These are phyloP conservation scores for Cylindricascospora bacillispora DNA, from an alignment of 1,139 yeast genomes.

Conservation along the genomic window DNA sequence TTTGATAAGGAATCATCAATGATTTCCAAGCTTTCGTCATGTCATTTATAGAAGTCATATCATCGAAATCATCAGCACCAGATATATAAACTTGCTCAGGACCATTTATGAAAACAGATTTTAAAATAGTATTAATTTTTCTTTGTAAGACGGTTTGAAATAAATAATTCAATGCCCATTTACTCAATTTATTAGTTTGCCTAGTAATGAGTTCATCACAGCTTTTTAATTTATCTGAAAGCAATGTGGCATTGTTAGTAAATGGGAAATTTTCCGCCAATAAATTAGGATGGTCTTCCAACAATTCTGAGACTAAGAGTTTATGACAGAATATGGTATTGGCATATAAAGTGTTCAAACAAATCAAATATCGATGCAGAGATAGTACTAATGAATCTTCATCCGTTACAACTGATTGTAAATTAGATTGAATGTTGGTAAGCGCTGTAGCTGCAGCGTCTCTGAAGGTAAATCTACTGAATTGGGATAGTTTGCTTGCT, in stretches of 20 bases:
- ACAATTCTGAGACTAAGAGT: conserved; percentile 19
- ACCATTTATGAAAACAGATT: conserved; percentile 12
- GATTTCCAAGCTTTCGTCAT: conserved; percentile 55
- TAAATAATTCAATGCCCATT: conserved; percentile 20
- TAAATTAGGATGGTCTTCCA: conserved; percentile 23
- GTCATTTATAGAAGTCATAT: conserved; percentile 28
- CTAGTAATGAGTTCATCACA: conserved; percentile 11
- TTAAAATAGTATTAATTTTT: conserved; percentile 14
- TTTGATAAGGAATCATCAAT: conserved; percentile 52
- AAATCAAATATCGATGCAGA: conserved; percentile 22
- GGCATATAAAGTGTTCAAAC: conserved; percentile 21
- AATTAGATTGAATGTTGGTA: conserved; percentile 23
- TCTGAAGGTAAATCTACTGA: conserved; percentile 18
- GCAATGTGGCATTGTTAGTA: conserved; percentile 37
- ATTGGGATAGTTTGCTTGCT: conserved; percentile 12
- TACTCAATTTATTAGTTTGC: conserved; percentile 18
- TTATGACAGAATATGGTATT: conserved; percentile 13
- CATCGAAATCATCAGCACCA: conserved; percentile 27
- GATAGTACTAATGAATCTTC: conserved; percentile 19
- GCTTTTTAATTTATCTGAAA: conserved; percentile 30
- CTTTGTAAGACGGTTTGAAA: conserved; percentile 18
- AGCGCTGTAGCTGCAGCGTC: conserved; percentile 23
- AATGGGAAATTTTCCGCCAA: conserved; percentile 40
- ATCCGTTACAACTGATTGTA: conserved; percentile 22
- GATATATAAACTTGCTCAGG: conserved; percentile 17